Base-by-base conservation (phyloP, 208 protist species). In the Trypanosoma cruzi region DNA sequence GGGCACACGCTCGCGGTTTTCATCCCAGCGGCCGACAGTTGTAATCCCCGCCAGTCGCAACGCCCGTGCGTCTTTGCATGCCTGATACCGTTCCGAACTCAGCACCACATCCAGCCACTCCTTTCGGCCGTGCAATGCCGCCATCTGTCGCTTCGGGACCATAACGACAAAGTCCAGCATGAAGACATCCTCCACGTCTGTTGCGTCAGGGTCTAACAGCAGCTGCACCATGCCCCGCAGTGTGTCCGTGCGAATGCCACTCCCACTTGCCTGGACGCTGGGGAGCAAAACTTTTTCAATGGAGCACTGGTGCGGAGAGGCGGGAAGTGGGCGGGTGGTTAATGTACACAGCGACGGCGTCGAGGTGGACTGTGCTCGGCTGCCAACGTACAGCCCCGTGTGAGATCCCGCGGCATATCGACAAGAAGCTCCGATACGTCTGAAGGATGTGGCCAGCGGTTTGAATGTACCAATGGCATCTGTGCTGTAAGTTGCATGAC, bases 81-180 rank as follows among this genome's bases (percentile, higher is more conserved):
- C 79, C 62, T 92, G 82, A 68, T 84, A 92, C 36, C 69, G 80
- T 68, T 92, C 86, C 18, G 79, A 86, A 57, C 57, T 59, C 16
- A 88, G 70, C 0, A 95, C 36, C 5, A 92, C 73, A 0, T 81
- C 77, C 14, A 91, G 79, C 64, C 77, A 84, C 48, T 85, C 86
- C 24, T 80, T 63, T 50, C 82, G 64, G 13, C 79, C 81, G 49
- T 73, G 70, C 24, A 92, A 57, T 0, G 89, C 89, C 6, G 70
- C 65, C 4, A 90, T 70, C 64, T 93, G 86, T 8, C 89, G 86
- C 61, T 64, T 70, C 20, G 75, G 71, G 26, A 78, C 68, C 89
- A 95, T 95, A 22, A 80, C 79, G 16, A 73, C 80, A 64, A 95
- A 95, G 71, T 86, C 82, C 24, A 73, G 54, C 28, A 95, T 80